Conservation (phyloP, 192 early-diverging fungal species). For the Backusella tuberculispora region DNA sequence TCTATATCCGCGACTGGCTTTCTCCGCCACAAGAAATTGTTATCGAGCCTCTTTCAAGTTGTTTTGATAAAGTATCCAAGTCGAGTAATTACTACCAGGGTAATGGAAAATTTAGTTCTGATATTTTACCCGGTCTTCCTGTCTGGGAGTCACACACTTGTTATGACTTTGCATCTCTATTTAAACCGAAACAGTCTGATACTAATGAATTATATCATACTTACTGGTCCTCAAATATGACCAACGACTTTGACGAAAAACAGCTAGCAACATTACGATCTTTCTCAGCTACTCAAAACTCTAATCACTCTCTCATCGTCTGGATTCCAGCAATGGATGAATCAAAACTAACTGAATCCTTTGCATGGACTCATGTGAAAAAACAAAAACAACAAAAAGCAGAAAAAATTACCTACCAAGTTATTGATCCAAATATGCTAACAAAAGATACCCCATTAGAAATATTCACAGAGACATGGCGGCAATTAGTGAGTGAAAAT, state of each 20-base stretch:
- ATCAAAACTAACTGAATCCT: background rate
- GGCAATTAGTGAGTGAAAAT: background rate
- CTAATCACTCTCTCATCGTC: slow-evolving; percentile 25
- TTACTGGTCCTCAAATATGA: slow-evolving; percentile 18
- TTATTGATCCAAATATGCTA: background rate
- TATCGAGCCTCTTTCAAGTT: slow-evolving; percentile 32
- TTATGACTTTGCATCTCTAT: slow-evolving; percentile 23
- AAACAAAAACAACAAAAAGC: background rate
- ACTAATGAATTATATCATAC: slow-evolving; percentile 1
- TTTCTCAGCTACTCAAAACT: slow-evolving; percentile 32
- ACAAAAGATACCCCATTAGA: slow-evolving; percentile 5
- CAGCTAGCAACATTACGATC: slow-evolving; percentile 30
- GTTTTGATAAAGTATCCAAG: slow-evolving; percentile 24
- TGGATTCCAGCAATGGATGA: slow-evolving; percentile 30
- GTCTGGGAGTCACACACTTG: slow-evolving; percentile 31
- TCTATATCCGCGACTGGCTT: slow-evolving; percentile 46
- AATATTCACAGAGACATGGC: slow-evolving; percentile 22
- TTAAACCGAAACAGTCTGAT: slow-evolving; percentile 1
- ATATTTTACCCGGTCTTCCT: slow-evolving; percentile 32
- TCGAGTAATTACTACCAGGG: slow-evolving; percentile 7
- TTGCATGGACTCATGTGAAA: background rate
- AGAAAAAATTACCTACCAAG: background rate
- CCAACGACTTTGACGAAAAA: slow-evolving; percentile 18
- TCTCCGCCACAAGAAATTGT: slow-evolving; percentile 19
- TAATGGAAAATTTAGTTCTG: background rate